Percentiles rank a stretch among this genome's conserved stretches.
Evolutionary conservation across 2,329 filamentous ascomycete species (phyloP).

Genomic region (Penicillium olsonii): DNA sequence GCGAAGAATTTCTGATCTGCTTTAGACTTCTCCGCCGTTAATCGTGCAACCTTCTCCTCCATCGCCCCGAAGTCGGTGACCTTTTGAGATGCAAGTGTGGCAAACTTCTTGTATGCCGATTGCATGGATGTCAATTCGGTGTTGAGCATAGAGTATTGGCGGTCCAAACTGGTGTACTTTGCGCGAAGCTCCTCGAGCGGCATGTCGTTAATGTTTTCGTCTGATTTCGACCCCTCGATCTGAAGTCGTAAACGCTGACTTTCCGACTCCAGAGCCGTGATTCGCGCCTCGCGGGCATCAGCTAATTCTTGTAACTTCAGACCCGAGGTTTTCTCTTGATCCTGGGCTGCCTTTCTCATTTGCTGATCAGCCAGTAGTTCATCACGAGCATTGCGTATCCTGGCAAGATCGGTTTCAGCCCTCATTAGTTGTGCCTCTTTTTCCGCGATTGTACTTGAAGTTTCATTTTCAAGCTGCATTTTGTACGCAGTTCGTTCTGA

Average conservation of each 20-base stretch:
- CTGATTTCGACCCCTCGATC: slow-evolving; percentile 50
- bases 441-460: slow-evolving; percentile 70
- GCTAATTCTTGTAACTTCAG: slow-evolving; percentile 79
- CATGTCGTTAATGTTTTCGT: slow-evolving; percentile 58
- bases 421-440: slow-evolving; percentile 79
- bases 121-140: slow-evolving; percentile 88
- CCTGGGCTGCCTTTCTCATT: slow-evolving; percentile 75
- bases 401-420: slow-evolving; percentile 79
- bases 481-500: slow-evolving; percentile 83
- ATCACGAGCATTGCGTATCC: slow-evolving; percentile 81
- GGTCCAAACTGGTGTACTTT: slow-evolving; percentile 73
- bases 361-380: slow-evolving; percentile 80
- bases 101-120: slow-evolving; percentile 85
- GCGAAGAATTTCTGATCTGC: slow-evolving; percentile 98
- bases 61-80: slow-evolving; percentile 72
- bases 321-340: slow-evolving; percentile 69
- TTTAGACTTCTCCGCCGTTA: slow-evolving; percentile 88
- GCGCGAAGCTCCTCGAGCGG: slow-evolving; percentile 70
- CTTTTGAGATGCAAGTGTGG: slow-evolving; percentile 81
- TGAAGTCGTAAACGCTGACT: slow-evolving; percentile 68
- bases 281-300: slow-evolving; percentile 75
- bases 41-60: slow-evolving; percentile 74
- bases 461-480: slow-evolving; percentile 77
- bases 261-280: slow-evolving; percentile 79
- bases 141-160: slow-evolving; percentile 80